These are phyloP conservation scores for Hypoxylon sp. DNA, from an alignment of 2,329 filamentous ascomycete species.

Conservation along the genomic window DNA sequence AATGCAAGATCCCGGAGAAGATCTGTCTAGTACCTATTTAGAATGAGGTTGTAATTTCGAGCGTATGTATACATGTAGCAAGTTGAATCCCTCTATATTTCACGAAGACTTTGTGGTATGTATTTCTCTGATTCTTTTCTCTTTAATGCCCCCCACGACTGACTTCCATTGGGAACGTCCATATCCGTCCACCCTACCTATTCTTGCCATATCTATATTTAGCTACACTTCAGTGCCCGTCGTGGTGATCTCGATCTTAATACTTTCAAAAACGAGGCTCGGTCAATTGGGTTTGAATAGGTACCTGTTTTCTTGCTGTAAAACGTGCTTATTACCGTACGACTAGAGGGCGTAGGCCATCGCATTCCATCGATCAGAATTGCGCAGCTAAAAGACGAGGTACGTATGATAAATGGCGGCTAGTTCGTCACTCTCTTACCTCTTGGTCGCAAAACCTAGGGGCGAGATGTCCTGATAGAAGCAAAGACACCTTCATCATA, in stretches of 20 bases:
- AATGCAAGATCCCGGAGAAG: conserved; percentile 21
- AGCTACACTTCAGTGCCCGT: background rate
- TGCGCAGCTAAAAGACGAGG: conserved; percentile 25
- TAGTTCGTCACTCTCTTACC: conserved; percentile 5
- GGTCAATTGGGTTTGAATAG: too few species aligned
- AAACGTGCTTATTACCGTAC: conserved; percentile 35
- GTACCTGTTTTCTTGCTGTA: conserved; percentile 4
- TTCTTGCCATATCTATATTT: conserved; percentile 28
- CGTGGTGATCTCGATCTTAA: conserved; percentile 8
- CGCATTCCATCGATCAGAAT: conserved; percentile 10
- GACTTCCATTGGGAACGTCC: conserved; percentile 4
- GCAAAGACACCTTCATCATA: background rate
- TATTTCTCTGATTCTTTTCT: background rate
- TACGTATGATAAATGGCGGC: background rate
- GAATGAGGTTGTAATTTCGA: conserved; percentile 1
- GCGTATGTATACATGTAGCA: conserved; percentile 11
- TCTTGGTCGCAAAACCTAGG: background rate
- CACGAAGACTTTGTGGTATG: too few species aligned
- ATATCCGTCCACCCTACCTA: conserved; percentile 19
- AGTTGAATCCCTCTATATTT: background rate
- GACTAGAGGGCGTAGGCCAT: conserved; percentile 12
- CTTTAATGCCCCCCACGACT: background rate
- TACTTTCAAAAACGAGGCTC: too few species aligned
- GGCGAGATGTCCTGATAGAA: conserved; percentile 6
- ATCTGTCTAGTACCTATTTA: conserved; percentile 29